phyloP scores from a whole-genome alignment of 1,284 basidiomycete genomes.

The Irpex sp. region DNA sequence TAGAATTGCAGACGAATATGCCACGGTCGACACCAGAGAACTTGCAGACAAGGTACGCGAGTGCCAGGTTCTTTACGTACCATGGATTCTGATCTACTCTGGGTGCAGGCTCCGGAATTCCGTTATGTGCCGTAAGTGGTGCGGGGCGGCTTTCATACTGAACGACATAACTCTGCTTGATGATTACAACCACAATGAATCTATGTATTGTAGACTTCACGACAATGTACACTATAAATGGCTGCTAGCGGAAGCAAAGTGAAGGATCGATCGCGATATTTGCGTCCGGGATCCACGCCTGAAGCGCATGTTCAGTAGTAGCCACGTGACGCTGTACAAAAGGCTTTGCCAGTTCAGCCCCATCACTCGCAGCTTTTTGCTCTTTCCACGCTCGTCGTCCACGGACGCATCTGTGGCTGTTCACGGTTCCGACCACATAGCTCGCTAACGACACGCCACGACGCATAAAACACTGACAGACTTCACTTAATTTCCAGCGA shows the following conservation, averaged over 20 bases:
- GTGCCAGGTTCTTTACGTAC: not conserved
- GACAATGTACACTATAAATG: not conserved
- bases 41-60: slow-evolving; percentile 60
- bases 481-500: slow-evolving; percentile 5
- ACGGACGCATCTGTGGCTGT: not conserved
- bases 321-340: not conserved
- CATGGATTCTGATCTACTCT: not conserved
- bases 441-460: slow-evolving; percentile 1
- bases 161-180: not conserved
- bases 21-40: slow-evolving; percentile 60
- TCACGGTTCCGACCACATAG: not conserved
- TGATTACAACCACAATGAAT: not conserved
- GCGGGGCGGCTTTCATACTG: not conserved
- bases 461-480: not conserved
- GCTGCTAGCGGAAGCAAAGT: not conserved
- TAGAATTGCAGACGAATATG: slow-evolving; percentile 38
- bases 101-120: slow-evolving; percentile 41
- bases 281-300: not conserved
- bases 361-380: slow-evolving; percentile 3
- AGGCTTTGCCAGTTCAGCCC: not conserved
- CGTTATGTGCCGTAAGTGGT: slow-evolving; percentile 40
- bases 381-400: not conserved
- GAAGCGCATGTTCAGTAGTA: not conserved
- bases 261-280: slow-evolving; percentile 3
- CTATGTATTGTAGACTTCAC: not conserved